Evolutionary conservation across 139 green algal species (phyloP), one percentile per base, ranked within the genome.

Genomic region (Parachlorella kessleri): DNA sequence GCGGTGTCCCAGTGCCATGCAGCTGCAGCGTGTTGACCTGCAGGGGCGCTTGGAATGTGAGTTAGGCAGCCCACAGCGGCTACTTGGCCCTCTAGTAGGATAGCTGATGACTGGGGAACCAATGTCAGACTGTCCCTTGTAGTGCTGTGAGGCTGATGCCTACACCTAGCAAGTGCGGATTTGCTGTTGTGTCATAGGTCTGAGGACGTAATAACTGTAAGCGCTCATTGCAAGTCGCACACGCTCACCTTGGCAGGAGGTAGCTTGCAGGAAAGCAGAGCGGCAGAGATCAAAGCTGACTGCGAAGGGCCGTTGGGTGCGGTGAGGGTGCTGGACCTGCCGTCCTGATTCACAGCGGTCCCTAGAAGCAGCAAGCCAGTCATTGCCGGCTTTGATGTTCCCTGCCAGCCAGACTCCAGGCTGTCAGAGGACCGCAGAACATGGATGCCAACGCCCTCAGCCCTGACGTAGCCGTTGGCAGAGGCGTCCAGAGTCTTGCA

Each of bases 1-100:
- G 87, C 9, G 87, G 3, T 6, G 92, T 95, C n/a, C 91, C 92
- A 33, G 89, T 92, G 26, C 89, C 89, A 68, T 93, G 89, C 88
- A 92, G 82, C 41, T 83, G 66, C 64, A 92, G 55, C 3, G 14
- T 59, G 14, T 18, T 18, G 48, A 59, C 48, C 59, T 6, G 53
- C 66, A 54, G 9, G 9, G 96, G 80, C 32, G 87, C n/a, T n/a
- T n/a, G n/a, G n/a, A n/a, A n/a, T n/a, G n/a, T n/a, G n/a, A n/a
- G n/a, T n/a, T n/a, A n/a, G n/a, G n/a, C n/a, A n/a, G n/a, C n/a
- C n/a, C n/a, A n/a, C n/a, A n/a, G n/a, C n/a, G n/a, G n/a, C n/a
- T n/a, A n/a, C n/a, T n/a, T n/a, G n/a, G n/a, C n/a, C n/a, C n/a
- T n/a, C n/a, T n/a, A n/a, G n/a, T n/a, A n/a, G n/a, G n/a, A n/a